Percentiles rank a stretch among this genome's conserved stretches.
These are phyloP conservation scores for Umbellularia californica DNA, from an alignment of 164 flowering plant species.

Conservation along the genomic window DNA sequence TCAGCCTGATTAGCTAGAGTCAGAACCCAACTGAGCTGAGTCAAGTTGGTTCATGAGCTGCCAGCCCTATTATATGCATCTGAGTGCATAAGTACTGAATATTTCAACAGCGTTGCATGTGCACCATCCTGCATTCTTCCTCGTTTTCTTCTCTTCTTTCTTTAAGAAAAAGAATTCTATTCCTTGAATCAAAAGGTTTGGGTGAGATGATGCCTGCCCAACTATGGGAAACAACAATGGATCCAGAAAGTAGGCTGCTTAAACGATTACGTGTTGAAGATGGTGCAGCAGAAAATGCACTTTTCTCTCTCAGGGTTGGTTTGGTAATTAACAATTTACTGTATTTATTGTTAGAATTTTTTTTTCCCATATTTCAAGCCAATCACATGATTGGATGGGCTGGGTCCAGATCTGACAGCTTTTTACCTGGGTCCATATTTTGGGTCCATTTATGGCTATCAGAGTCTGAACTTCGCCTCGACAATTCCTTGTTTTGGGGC, in stretches of 20 bases:
- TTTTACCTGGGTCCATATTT: not conserved
- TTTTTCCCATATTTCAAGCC: not conserved
- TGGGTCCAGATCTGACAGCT: not conserved
- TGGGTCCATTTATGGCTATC: not conserved
- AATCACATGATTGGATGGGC: not conserved
- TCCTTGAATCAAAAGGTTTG: constrained; percentile 42
- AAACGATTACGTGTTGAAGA: constrained; percentile 82
- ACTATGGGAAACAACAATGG: constrained; percentile 95
- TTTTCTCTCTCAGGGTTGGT: constrained; percentile 90
- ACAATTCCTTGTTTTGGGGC: not conserved
- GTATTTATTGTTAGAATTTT: not conserved
- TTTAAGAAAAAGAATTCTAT: too few relatives aligned
- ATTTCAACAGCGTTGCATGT: too few relatives aligned
- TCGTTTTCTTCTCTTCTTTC: too few relatives aligned
- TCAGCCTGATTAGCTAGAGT: too few relatives aligned
- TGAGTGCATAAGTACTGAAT: too few relatives aligned
- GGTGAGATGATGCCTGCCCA: constrained; percentile 99
- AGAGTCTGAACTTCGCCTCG: not conserved
- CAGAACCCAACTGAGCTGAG: too few relatives aligned
- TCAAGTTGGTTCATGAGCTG: too few relatives aligned
- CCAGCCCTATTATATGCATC: too few relatives aligned
- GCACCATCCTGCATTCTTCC: too few relatives aligned
- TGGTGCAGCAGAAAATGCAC: constrained; percentile 81
- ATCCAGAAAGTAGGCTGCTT: constrained; percentile 73
- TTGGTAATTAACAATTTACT: constrained; percentile 39